Conservation (phyloP, 192 early-diverging fungal species). For the Umbelopsis sp. region DNA sequence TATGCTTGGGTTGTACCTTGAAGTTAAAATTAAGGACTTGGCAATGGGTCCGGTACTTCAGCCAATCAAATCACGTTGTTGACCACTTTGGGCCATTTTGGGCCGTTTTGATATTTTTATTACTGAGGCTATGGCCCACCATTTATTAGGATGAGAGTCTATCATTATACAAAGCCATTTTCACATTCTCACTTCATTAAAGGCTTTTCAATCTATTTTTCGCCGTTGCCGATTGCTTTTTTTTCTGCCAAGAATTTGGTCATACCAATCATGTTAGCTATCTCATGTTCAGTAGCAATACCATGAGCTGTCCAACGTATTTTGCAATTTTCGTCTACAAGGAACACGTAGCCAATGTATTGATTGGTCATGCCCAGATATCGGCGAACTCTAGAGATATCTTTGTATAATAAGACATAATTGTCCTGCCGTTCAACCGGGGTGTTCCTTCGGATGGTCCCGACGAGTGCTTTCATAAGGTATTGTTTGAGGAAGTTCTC, state of each 20-base stretch:
- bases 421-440: constrained; percentile 48
- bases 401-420: constrained; percentile 53
- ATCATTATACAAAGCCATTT: not conserved
- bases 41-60: too few species aligned
- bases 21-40: too few species aligned
- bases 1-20: too few species aligned
- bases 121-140: too few species aligned
- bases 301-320: constrained; percentile 64
- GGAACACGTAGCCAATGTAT: constrained; percentile 57
- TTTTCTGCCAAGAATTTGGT: constrained; percentile 37
- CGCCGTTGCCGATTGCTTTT: not conserved
- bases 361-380: constrained; percentile 57
- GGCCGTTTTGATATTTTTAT: too few species aligned
- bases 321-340: constrained; percentile 58
- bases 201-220: not conserved
- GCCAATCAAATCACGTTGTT: too few species aligned
- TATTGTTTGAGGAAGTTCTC: constrained; percentile 54
- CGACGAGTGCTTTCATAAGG: constrained; percentile 52
- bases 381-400: constrained; percentile 47
- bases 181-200: not conserved
- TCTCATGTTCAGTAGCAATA: constrained; percentile 42
- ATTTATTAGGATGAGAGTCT: too few species aligned
- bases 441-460: constrained; percentile 47
- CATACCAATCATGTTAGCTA: constrained; percentile 44
- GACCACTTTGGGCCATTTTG: too few species aligned